Evolutionary conservation across 2,329 filamentous ascomycete species (phyloP).

Genomic region (Pseudocercospora fijiensis): DNA sequence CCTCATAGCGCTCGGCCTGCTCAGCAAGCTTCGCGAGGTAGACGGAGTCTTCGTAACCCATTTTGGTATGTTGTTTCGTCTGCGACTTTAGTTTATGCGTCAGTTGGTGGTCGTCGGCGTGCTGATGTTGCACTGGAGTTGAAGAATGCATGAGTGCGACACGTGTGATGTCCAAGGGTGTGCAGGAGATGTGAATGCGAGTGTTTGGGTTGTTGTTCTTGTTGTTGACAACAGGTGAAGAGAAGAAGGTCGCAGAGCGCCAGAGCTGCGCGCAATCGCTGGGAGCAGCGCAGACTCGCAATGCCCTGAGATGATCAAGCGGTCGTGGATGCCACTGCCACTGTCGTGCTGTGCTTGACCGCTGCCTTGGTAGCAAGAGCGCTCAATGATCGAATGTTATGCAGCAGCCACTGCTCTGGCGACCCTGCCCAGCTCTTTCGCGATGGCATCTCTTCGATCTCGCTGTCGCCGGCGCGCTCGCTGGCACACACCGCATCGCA

Average conservation of each 20-base stretch:
- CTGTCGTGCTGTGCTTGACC: constrained; percentile 9
- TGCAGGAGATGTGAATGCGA: constrained; percentile 3
- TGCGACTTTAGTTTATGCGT: constrained; percentile 13
- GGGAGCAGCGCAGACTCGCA: not conserved
- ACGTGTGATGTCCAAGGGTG: constrained; percentile 9
- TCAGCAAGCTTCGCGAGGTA: constrained; percentile 99
- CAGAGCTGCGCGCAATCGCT: not conserved
- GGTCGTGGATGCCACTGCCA: constrained; percentile 3
- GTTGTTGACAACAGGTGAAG: not conserved
- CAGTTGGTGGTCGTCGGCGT: constrained; percentile 6
- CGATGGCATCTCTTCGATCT: not conserved
- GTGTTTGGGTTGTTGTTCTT: not conserved
- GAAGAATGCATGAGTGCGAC: constrained; percentile 8
- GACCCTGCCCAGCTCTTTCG: not conserved
- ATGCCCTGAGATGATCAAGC: not conserved
- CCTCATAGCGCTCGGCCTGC: constrained; percentile 99
- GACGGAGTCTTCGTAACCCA: constrained; percentile 99
- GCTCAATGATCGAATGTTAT: not conserved
- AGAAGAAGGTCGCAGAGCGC: not conserved
- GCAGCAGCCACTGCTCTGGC: not conserved
- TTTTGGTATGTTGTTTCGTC: constrained; percentile 47
- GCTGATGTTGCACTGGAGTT: constrained; percentile 1
- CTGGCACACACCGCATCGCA: not conserved
- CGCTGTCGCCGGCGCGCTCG: not conserved
- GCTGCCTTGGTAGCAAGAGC: not conserved